These are phyloP conservation scores for Austroboletus eburneus DNA, from an alignment of 768 basidiomycete species.

Conservation along the genomic window DNA sequence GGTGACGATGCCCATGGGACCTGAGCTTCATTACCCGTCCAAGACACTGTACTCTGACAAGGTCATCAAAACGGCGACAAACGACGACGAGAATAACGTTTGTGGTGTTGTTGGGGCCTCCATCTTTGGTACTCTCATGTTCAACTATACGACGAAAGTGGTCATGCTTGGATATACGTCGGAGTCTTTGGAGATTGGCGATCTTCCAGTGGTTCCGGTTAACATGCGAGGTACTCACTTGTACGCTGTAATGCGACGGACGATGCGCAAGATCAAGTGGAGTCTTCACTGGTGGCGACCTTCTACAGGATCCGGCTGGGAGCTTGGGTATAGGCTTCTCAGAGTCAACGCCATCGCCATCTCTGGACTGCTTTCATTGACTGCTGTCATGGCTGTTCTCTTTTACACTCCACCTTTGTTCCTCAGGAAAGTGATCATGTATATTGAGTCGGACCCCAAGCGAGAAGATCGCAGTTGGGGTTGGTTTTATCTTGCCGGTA, in stretches of 20 bases:
- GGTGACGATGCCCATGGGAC: constrained; percentile 62
- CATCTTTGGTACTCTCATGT: constrained; percentile 50
- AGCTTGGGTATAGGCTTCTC: constrained; percentile 56
- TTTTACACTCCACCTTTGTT: constrained; percentile 68
- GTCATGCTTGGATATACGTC: constrained; percentile 77
- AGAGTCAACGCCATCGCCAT: constrained; percentile 49
- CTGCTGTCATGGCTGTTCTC: constrained; percentile 52
- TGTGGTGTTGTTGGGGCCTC: constrained; percentile 53
- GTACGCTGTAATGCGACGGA: constrained; percentile 60
- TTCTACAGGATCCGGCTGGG: constrained; percentile 58
- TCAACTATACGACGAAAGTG: constrained; percentile 85
- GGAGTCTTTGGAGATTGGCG: constrained; percentile 77
- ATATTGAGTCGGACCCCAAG: constrained; percentile 59
- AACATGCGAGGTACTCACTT: constrained; percentile 65
- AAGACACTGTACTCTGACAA: constrained; percentile 73
- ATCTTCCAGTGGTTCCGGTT: constrained; percentile 77
- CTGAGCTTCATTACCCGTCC: constrained; percentile 69
- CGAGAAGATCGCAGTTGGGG: constrained; percentile 64
- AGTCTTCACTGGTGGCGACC: constrained; percentile 57
- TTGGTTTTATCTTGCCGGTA: constrained; percentile 60
- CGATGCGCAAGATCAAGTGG: constrained; percentile 48
- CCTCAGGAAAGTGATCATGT: constrained; percentile 53
- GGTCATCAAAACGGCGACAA: constrained; percentile 54
- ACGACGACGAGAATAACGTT: constrained; percentile 67
- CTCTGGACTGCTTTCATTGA: constrained; percentile 42